A percentile compares a stretch with the other conserved stretches of the same genome.
These are phyloP conservation scores for Coniophora puteana DNA, from an alignment of 1,284 basidiomycete species.

Conservation along the genomic window DNA sequence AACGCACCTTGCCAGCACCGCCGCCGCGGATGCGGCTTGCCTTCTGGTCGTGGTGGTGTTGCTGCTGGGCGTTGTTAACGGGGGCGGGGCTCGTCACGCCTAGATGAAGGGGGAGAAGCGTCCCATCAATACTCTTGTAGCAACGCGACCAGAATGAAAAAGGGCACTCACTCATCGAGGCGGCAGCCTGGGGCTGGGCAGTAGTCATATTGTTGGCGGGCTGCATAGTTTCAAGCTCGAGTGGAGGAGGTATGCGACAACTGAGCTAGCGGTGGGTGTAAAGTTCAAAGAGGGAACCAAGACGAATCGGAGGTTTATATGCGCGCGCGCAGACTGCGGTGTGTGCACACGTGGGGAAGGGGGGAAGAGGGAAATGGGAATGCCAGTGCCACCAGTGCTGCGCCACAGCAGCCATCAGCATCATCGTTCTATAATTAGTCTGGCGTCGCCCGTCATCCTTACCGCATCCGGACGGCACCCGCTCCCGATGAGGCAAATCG, in stretches of 20 bases:
- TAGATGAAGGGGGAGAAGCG: slow-evolving; percentile 9
- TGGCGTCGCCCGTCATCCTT: no score
- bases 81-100: slow-evolving; percentile 38
- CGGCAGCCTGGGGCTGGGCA: slow-evolving; percentile 41
- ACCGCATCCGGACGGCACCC: no score
- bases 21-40: slow-evolving; percentile 47
- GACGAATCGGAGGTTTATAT: no score
- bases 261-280: no score
- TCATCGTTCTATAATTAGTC: no score
- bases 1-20: slow-evolving; percentile 40
- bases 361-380: not conserved
- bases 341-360: not conserved
- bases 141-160: not conserved
- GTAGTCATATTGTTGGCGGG: slow-evolving; percentile 35
- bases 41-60: slow-evolving; percentile 35
- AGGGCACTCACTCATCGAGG: slow-evolving; percentile 42
- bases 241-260: no score
- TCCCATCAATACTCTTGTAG: not conserved
- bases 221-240: no score
- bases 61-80: slow-evolving; percentile 25
- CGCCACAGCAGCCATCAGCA: no score
- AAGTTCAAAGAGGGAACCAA: no score
- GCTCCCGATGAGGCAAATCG: no score
- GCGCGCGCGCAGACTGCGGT: no score
- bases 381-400: no score